Evolutionary conservation across 2,329 filamentous ascomycete genomes (phyloP).

Genomic region (Phyllosticta citribraziliensis): DNA sequence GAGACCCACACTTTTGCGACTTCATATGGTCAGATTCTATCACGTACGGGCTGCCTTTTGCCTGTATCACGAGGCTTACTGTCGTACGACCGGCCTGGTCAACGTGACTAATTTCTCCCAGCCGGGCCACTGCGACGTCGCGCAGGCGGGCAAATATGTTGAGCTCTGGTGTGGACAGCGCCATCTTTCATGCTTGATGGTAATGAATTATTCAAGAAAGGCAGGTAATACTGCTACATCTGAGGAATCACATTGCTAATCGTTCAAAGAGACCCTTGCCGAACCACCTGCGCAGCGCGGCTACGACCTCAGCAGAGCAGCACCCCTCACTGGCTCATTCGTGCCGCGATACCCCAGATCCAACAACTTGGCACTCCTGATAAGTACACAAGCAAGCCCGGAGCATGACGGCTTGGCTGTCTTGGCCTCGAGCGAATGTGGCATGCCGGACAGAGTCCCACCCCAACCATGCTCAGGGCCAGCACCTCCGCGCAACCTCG

Average conservation of each 20-base stretch:
- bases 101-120: background rate
- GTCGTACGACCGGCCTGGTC: background rate
- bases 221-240: background rate
- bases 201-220: background rate
- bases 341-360: background rate
- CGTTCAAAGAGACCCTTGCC: background rate
- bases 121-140: background rate
- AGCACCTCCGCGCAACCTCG: background rate
- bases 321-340: background rate
- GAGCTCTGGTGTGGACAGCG: conserved; percentile 1
- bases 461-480: conserved; percentile 2
- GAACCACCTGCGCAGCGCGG: background rate
- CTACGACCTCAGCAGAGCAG: background rate
- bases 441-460: conserved; percentile 2
- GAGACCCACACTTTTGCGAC: background rate
- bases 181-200: background rate
- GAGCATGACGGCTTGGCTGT: conserved; percentile 5
- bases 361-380: background rate
- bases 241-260: background rate
- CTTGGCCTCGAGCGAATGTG: conserved; percentile 3
- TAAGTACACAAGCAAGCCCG: background rate
- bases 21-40: background rate
- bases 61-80: background rate
- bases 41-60: background rate
- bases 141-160: background rate